These are phyloP conservation scores for Vitis hybrid DNA, from an alignment of 177 flowering plant species.

Conservation along the genomic window DNA sequence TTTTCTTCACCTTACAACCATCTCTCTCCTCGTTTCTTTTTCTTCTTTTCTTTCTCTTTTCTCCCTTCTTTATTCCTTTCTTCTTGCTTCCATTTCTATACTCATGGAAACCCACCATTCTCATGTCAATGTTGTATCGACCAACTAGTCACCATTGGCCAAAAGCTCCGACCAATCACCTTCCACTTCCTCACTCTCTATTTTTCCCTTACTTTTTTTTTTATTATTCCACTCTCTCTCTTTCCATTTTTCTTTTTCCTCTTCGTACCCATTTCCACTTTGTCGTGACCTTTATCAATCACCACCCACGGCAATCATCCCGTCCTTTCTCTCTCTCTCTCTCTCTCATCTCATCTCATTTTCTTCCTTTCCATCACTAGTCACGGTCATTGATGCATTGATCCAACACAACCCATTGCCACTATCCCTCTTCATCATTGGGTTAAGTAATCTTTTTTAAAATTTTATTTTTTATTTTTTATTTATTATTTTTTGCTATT, in stretches of 20 bases:
- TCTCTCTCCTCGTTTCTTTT: too few relatives aligned
- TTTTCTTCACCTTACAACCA: too few relatives aligned
- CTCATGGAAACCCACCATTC: background rate
- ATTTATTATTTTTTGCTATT: too few relatives aligned
- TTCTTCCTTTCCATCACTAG: background rate
- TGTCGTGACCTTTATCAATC: background rate
- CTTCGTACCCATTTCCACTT: background rate
- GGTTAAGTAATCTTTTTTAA: background rate
- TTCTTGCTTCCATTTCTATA: too few relatives aligned
- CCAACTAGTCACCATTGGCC: too few relatives aligned
- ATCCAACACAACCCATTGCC: too few relatives aligned
- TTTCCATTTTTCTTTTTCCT: background rate
- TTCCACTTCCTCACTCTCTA: background rate
- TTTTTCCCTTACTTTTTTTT: background rate
- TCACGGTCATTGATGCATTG: too few relatives aligned
- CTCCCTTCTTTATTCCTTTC: background rate
- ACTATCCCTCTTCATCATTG: too few relatives aligned
- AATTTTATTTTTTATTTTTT: too few relatives aligned
- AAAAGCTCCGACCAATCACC: too few relatives aligned
- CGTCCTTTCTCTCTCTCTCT: background rate
- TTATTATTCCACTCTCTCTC: background rate
- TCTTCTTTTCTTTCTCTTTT: background rate
- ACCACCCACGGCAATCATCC: background rate
- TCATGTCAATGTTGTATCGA: too few relatives aligned
- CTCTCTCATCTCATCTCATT: too few relatives aligned